Evolutionary conservation across 2,329 filamentous ascomycete species (phyloP).

Genomic region (Fusarium nanum): DNA sequence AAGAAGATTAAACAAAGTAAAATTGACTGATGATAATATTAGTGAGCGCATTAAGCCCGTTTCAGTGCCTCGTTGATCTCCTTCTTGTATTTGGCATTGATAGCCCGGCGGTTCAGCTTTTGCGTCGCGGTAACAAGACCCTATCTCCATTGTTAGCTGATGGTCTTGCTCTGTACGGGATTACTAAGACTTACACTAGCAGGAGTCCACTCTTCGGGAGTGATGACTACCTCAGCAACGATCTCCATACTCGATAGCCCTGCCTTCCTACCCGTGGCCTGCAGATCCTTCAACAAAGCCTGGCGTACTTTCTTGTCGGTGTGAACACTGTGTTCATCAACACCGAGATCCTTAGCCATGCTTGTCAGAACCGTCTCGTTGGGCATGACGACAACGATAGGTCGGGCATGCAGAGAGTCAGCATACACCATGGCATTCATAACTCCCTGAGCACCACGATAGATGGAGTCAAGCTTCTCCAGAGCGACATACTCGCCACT

Average conservation of each 20-base stretch:
- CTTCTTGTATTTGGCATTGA: constrained; percentile 60
- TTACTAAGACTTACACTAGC: constrained; percentile 71
- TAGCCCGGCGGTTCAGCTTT: constrained; percentile 65
- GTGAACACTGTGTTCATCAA: constrained; percentile 75
- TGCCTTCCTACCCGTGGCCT: constrained; percentile 70
- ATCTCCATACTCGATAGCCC: constrained; percentile 79
- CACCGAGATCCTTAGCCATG: constrained; percentile 67
- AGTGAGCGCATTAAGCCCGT: not conserved
- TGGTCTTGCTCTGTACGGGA: no score
- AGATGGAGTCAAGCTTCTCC: constrained; percentile 93
- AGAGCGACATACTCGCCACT: constrained; percentile 98
- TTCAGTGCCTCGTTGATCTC: constrained; percentile 54
- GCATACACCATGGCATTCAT: constrained; percentile 90
- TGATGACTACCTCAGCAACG: constrained; percentile 78
- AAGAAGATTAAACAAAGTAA: no score
- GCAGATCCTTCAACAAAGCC: constrained; percentile 73
- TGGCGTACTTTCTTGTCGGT: constrained; percentile 71
- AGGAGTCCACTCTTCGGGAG: constrained; percentile 89
- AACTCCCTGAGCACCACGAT: constrained; percentile 80
- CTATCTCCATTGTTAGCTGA: constrained; percentile 46
- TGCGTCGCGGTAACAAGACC: constrained; percentile 69
- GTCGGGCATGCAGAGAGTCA: constrained; percentile 76
- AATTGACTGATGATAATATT: not conserved
- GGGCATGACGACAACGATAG: constrained; percentile 81
- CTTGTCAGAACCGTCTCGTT: constrained; percentile 70